Base-by-base conservation (phyloP, 192 early-diverging fungal species). In the Phycomyces nitens region DNA sequence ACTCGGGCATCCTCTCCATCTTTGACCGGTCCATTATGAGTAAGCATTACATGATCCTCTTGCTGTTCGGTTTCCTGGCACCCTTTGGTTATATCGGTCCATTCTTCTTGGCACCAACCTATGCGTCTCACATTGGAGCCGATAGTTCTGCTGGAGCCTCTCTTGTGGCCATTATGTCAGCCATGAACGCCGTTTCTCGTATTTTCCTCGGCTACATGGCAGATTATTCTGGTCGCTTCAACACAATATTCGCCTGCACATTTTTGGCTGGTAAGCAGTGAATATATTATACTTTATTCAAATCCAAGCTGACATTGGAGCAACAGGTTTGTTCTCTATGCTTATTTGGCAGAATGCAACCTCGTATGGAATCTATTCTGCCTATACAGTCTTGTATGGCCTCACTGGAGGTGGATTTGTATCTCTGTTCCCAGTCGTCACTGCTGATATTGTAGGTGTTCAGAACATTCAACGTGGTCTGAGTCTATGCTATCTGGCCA, bases 121-220 rank as follows among this genome's bases (percentile, higher is more conserved):
- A 75, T 70, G 72, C 52, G 27, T 8, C 52, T 22, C 56, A 40
- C n/a, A 56, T 62, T 18, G 61, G 66, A 18, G 20, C 57, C 15
- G 24, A 53, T 54, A 34, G 43, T 29, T 53, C 66, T 64, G 39
- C 51, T 50, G 86, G 78, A 14, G 77, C 82, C 1, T 70, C 81
- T 21, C 73, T 89, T 43, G 65, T 90, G 26, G 84, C 84, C 50
- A 65, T 92, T 40, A 85, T 88, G 77, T 84, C 82, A 40, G 88
- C 78, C 24, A 69, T 78, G 14, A 87, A 85, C 12, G 84, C 87
- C 2, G 50, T 85, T 0, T 83, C 83, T 14, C 81, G 88, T 29
- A 81, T 90, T 63, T 63, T 74, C 0, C 77, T 85, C 18, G 88
- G 88, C 38, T 73, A 82, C 21, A 56, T 85, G 22, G 84, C 86